A percentile compares a stretch with the other conserved stretches of the same genome.
These are phyloP conservation scores for Stephania cephalantha DNA, from an alignment of 164 flowering plant genomes.

Conservation along the genomic window DNA sequence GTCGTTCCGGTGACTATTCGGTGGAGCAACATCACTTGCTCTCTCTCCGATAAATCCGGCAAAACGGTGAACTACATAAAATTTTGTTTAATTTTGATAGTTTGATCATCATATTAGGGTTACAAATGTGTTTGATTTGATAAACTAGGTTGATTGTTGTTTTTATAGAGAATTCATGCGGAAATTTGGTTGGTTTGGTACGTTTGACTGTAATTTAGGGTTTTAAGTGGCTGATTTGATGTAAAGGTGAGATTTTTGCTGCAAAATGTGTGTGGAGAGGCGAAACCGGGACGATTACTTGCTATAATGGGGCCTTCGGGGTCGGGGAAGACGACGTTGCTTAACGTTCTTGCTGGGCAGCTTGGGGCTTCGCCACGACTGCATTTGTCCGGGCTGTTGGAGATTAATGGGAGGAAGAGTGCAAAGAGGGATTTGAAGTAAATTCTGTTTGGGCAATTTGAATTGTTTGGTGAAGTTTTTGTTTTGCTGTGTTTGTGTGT, in stretches of 20 bases:
- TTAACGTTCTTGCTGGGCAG: conserved; percentile 91
- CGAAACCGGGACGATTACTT: conserved; percentile 84
- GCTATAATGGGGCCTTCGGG: conserved; percentile 99
- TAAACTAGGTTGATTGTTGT: not conserved
- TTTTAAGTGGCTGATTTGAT: not conserved
- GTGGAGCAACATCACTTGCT: conserved; percentile 79
- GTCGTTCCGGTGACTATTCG: conserved; percentile 64
- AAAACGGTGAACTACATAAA: conserved; percentile 43
- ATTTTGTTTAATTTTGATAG: not conserved
- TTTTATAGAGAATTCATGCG: not conserved
- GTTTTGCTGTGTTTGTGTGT: not conserved
- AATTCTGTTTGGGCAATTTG: conserved; percentile 5
- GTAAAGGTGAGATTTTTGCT: conserved; percentile 70
- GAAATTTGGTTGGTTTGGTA: not conserved
- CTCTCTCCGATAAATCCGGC: conserved; percentile 64
- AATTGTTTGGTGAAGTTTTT: not conserved
- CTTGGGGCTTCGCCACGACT: conserved; percentile 57
- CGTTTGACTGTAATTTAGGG: not conserved
- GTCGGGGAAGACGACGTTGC: conserved; percentile 92
- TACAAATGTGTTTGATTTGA: too few relatives aligned
- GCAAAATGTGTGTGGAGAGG: conserved; percentile 79
- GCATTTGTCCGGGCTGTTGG: conserved; percentile 71
- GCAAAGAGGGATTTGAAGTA: conserved; percentile 59
- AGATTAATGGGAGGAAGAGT: conserved; percentile 59
- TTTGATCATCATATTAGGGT: too few relatives aligned